phyloP scores from a whole-genome alignment of 768 basidiomycete genomes.

The Termitomyces sp. region DNA sequence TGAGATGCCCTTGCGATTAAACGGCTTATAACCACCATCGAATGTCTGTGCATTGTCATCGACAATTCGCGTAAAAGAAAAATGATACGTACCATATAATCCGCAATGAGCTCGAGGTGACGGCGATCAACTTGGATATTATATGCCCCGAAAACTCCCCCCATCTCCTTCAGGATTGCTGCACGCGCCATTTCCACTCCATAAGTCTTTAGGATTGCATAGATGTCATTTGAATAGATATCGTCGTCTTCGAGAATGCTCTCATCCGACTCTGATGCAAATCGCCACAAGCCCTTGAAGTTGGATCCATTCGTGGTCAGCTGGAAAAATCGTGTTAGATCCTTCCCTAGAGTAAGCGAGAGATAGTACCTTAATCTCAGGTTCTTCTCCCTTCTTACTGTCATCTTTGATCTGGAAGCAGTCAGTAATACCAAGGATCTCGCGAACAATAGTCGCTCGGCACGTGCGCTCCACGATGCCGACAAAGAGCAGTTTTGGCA shows the following conservation, averaged over 20 bases:
- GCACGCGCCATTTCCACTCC: conserved; percentile 96
- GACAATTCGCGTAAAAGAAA: neutral
- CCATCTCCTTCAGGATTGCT: conserved; percentile 86
- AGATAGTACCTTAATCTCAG: conserved; percentile 41
- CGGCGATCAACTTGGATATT: conserved; percentile 92
- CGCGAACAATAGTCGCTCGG: conserved; percentile 77
- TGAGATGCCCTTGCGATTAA: conserved; percentile 93
- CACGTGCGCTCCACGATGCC: conserved; percentile 90
- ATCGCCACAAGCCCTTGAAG: conserved; percentile 83
- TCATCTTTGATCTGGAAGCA: conserved; percentile 75
- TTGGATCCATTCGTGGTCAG: conserved; percentile 92
- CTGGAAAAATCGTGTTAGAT: conserved; percentile 28
- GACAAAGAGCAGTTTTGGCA: conserved; percentile 90
- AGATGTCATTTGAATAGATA: conserved; percentile 93
- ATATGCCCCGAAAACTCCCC: conserved; percentile 89
- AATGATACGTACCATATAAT: conserved; percentile 85
- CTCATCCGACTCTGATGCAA: conserved; percentile 44
- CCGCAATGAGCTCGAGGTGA: conserved; percentile 94
- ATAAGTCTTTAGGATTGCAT: conserved; percentile 84
- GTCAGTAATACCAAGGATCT: conserved; percentile 83
- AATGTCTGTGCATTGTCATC: conserved; percentile 63
- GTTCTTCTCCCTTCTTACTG: conserved; percentile 41
- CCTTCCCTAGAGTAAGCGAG: neutral
- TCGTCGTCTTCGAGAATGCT: conserved; percentile 69
- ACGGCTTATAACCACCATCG: conserved; percentile 96